These are phyloP conservation scores for Russula compacta DNA, from an alignment of 768 basidiomycete genomes.

Conservation along the genomic window DNA sequence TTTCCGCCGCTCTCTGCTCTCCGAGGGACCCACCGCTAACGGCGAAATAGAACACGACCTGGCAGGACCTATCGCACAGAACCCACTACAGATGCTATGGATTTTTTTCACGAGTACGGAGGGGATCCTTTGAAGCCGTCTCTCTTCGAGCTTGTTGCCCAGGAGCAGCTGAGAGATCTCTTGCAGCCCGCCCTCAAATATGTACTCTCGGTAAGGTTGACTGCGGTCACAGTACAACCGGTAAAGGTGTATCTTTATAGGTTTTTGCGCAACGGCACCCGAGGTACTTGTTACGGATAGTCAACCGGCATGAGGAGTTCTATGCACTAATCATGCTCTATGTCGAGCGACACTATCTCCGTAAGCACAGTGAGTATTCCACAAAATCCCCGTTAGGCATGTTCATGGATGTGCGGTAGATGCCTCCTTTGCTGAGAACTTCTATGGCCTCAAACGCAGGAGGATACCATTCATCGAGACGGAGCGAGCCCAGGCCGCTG, in stretches of 20 bases:
- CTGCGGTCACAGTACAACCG: background rate
- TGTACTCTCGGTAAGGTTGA: slow-evolving; percentile 65
- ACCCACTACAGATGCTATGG: slow-evolving; percentile 37
- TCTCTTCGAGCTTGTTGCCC: slow-evolving; percentile 85
- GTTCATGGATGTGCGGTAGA: slow-evolving; percentile 37
- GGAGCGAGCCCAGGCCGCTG: slow-evolving; percentile 56
- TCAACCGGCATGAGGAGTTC: slow-evolving; percentile 95
- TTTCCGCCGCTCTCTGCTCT: background rate
- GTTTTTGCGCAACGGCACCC: slow-evolving; percentile 94
- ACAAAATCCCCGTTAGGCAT: background rate
- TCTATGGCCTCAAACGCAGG: slow-evolving; percentile 85
- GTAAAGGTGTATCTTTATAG: slow-evolving; percentile 32
- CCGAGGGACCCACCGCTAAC: background rate
- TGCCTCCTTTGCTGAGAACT: slow-evolving; percentile 92
- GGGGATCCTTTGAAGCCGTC: slow-evolving; percentile 69
- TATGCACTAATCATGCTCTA: slow-evolving; percentile 84
- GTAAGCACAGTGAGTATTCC: slow-evolving; percentile 59
- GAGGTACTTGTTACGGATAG: slow-evolving; percentile 80
- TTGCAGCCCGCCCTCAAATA: slow-evolving; percentile 94
- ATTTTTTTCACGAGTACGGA: slow-evolving; percentile 74
- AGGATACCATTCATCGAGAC: slow-evolving; percentile 62
- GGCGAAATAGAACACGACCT: background rate
- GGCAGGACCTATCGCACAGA: background rate
- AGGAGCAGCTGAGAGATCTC: slow-evolving; percentile 86
- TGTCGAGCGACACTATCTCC: slow-evolving; percentile 86